A percentile compares a stretch with the other conserved stretches of the same genome.
These are phyloP conservation scores for Colletotrichum eremochloae DNA, from an alignment of 2,329 filamentous ascomycete species.

Conservation along the genomic window DNA sequence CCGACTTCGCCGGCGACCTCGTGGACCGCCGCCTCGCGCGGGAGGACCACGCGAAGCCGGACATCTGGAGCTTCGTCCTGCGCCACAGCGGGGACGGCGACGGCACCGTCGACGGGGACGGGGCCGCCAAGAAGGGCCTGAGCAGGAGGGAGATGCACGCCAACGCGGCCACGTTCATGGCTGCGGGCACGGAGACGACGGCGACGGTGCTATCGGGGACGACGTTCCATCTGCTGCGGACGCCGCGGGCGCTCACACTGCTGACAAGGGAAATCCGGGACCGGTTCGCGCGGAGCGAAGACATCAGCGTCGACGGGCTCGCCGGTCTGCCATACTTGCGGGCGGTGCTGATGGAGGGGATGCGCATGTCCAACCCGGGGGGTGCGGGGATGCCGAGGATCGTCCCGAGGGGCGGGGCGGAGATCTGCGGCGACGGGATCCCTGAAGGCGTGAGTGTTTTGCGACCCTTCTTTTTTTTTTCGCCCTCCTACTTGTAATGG, in stretches of 20 bases:
- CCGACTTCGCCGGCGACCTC: slow-evolving; percentile 24
- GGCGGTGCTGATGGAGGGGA: slow-evolving; percentile 57
- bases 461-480: too few species aligned
- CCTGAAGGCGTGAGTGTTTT: slow-evolving; percentile 51
- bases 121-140: not conserved
- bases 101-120: too few species aligned
- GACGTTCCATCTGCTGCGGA: slow-evolving; percentile 55
- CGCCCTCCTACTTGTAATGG: too few species aligned
- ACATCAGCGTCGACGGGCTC: slow-evolving; percentile 54
- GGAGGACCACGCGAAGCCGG: slow-evolving; percentile 26
- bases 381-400: slow-evolving; percentile 45
- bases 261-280: slow-evolving; percentile 56
- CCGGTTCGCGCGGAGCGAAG: slow-evolving; percentile 50
- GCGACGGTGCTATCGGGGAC: slow-evolving; percentile 58
- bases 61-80: slow-evolving; percentile 40
- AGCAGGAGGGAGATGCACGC: slow-evolving; percentile 28
- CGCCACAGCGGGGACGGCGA: not conserved
- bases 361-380: slow-evolving; percentile 52
- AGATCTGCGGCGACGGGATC: slow-evolving; percentile 49
- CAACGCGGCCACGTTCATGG: slow-evolving; percentile 46
- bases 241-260: slow-evolving; percentile 48
- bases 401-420: slow-evolving; percentile 50
- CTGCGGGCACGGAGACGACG: slow-evolving; percentile 61
- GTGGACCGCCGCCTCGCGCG: slow-evolving; percentile 27
- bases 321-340: slow-evolving; percentile 53